These are phyloP conservation scores for Desmodesmus armatus DNA, from an alignment of 139 green algal genomes.

Conservation along the genomic window DNA sequence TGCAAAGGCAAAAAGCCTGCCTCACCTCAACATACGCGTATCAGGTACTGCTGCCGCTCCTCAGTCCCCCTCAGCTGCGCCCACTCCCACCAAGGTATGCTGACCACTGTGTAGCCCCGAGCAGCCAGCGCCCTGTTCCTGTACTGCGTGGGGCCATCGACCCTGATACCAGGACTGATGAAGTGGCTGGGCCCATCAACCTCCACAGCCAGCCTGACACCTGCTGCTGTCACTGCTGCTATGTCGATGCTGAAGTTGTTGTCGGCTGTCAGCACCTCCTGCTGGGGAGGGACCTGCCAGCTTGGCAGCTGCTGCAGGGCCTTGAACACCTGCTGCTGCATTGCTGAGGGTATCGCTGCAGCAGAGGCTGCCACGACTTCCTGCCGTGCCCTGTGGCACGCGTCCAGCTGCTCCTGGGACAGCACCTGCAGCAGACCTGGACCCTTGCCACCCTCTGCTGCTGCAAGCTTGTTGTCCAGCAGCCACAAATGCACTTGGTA, in stretches of 20 bases:
- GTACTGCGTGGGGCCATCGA: constrained; percentile 1
- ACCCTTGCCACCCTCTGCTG: not conserved
- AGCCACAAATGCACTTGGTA: constrained; percentile 35
- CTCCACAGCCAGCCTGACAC: too few species aligned
- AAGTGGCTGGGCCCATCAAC: too few species aligned
- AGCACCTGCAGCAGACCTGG: too few species aligned
- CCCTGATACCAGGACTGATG: not conserved
- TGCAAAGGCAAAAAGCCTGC: too few species aligned
- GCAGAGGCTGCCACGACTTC: too few species aligned
- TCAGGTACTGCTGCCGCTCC: not conserved
- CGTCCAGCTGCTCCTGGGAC: too few species aligned
- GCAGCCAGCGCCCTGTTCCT: constrained; percentile 29
- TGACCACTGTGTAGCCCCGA: constrained; percentile 30
- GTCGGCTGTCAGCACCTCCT: not conserved
- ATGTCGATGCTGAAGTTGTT: not conserved
- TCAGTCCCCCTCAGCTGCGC: not conserved
- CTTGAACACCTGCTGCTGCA: constrained; percentile 25
- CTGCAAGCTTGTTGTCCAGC: not conserved
- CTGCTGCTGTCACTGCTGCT: too few species aligned
- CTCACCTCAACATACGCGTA: too few species aligned
- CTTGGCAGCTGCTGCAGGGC: not conserved
- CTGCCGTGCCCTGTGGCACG: too few species aligned
- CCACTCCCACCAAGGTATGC: constrained; percentile 25
- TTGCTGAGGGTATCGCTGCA: too few species aligned
- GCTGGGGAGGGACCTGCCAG: not conserved